Percentiles rank a stretch among this genome's conserved stretches.
Evolutionary conservation across 73 alveolate genomes (phyloP).

Genomic region (Paraurostyla sp.): DNA sequence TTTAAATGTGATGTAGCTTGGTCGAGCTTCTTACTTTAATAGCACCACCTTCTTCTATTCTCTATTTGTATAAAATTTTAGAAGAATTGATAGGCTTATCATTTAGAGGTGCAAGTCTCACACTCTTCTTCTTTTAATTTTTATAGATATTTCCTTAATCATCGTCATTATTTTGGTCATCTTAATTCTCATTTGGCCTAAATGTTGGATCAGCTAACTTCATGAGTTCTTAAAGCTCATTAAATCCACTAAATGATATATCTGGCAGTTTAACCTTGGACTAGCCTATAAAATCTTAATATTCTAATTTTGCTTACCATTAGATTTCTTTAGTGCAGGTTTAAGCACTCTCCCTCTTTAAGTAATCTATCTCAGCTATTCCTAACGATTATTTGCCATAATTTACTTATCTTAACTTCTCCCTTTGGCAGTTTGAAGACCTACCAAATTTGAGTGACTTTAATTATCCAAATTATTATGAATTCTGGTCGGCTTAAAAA

Average conservation of each 20-base stretch:
- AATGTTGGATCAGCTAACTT: conserved; percentile 36
- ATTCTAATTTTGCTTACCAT: background rate
- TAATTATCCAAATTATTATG: no score
- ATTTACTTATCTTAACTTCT: background rate
- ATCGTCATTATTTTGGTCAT: conserved; percentile 4
- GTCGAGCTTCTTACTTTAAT: no score
- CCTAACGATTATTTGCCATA: background rate
- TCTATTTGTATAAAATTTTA: background rate
- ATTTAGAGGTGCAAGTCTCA: no score
- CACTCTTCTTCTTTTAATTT: background rate
- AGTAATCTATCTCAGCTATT: background rate
- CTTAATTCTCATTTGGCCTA: background rate
- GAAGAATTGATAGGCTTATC: no score
- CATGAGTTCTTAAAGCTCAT: background rate
- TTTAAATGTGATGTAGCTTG: no score
- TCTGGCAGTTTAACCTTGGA: conserved; percentile 7
- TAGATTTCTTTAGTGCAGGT: background rate
- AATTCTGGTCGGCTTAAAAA: background rate
- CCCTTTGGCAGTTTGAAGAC: background rate
- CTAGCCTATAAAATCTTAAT: background rate
- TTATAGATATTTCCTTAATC: background rate
- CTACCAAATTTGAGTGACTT: no score
- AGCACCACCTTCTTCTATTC: no score
- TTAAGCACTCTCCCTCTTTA: background rate
- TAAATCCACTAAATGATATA: background rate